Evolutionary conservation across 164 flowering plant genomes (phyloP).

Genomic region (Umbellularia californica): DNA sequence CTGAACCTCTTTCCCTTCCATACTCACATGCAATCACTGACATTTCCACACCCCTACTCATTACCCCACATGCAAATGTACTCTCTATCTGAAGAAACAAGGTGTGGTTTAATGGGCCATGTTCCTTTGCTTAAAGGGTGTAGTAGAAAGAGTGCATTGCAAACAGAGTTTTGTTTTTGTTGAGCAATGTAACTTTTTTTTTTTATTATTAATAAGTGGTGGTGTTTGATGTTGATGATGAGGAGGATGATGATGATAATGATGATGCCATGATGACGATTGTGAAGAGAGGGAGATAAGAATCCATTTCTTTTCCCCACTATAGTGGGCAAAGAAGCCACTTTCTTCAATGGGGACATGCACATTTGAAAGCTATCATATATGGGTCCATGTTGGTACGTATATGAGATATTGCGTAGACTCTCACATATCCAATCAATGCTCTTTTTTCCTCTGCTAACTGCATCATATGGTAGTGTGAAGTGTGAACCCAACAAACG

Average conservation of each 20-base stretch:
- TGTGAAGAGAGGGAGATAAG: slow-evolving; percentile 6
- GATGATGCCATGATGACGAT: slow-evolving; percentile 45
- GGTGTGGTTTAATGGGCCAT: not conserved
- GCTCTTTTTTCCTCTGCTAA: not conserved
- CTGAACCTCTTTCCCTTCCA: slow-evolving; percentile 3
- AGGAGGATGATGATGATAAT: slow-evolving; percentile 30
- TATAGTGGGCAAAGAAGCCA: slow-evolving; percentile 8
- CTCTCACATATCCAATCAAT: slow-evolving; percentile 6
- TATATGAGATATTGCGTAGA: slow-evolving; percentile 1
- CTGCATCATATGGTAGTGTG: not conserved
- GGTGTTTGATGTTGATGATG: not conserved
- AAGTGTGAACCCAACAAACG: not conserved
- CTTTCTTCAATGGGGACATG: slow-evolving; percentile 7
- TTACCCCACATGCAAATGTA: slow-evolving; percentile 18
- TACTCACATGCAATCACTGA: slow-evolving; percentile 19
- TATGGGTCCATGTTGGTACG: slow-evolving; percentile 9
- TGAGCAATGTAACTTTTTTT: not conserved
- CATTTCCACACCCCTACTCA: slow-evolving; percentile 11
- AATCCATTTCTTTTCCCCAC: slow-evolving; percentile 4
- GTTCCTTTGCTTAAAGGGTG: not conserved
- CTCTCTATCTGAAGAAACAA: slow-evolving; percentile 1
- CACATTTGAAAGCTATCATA: slow-evolving; percentile 5
- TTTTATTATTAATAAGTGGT: not conserved
- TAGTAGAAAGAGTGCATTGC: not conserved
- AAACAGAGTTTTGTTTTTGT: not conserved